Evolutionary conservation across 2,329 filamentous ascomycete species (phyloP).

Genomic region (Trichoderma asperellum): DNA sequence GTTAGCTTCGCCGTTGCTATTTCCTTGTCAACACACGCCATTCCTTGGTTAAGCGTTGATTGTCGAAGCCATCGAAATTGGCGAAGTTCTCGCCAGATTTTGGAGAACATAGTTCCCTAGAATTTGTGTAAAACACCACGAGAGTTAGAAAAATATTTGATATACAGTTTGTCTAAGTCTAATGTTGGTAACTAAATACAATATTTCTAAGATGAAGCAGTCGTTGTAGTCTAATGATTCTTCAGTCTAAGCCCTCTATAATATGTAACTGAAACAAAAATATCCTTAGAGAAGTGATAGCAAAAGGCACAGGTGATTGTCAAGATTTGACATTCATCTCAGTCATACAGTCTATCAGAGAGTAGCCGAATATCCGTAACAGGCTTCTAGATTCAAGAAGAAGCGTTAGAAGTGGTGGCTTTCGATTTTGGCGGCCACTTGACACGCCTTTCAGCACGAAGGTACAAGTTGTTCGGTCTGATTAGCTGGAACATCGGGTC

Average conservation of each 20-base stretch:
- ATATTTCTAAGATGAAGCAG: neutral
- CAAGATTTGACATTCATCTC: neutral
- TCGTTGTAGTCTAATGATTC: neutral
- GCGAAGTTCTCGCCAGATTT: no score
- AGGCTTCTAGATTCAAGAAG: neutral
- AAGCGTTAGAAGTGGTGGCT: neutral
- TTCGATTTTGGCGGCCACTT: slow-evolving; percentile 49
- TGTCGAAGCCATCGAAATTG: no score
- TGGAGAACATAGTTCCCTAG: no score
- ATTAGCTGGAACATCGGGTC: slow-evolving; percentile 64
- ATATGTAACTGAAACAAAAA: neutral
- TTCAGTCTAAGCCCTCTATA: neutral
- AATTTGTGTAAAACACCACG: fast-evolving
- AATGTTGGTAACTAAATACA: neutral
- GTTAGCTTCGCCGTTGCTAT: no score
- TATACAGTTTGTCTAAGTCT: neutral
- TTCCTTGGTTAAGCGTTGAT: no score
- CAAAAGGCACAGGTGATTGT: neutral
- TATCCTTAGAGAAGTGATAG: neutral
- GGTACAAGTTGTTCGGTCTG: slow-evolving; percentile 44
- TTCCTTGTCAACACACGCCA: no score
- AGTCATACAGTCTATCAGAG: neutral
- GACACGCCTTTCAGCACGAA: slow-evolving; percentile 52
- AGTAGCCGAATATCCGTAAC: neutral
- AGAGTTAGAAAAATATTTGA: neutral